phyloP scores from a whole-genome alignment of 1,284 basidiomycete genomes.

The Golubevia sp. region DNA sequence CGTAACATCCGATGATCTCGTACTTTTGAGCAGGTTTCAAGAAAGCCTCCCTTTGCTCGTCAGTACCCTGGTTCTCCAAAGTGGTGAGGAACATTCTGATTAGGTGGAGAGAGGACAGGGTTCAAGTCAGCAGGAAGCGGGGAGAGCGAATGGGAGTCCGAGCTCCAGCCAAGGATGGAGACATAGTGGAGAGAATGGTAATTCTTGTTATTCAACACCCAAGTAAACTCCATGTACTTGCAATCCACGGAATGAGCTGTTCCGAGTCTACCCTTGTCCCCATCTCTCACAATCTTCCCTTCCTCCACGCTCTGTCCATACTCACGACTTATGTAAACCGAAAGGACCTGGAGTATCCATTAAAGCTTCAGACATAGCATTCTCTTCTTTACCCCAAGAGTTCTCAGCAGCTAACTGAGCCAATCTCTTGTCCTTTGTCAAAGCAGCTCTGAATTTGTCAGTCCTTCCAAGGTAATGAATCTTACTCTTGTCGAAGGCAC shows the following conservation, averaged over 20 bases:
- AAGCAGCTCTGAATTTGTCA: slow-evolving; percentile 42
- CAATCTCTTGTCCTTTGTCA: slow-evolving; percentile 46
- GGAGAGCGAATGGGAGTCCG: not conserved
- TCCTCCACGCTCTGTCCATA: not conserved
- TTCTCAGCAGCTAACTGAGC: slow-evolving; percentile 37
- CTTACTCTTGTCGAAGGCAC: slow-evolving; percentile 37
- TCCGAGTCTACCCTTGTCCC: too few relatives aligned
- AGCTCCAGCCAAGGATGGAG: too few relatives aligned
- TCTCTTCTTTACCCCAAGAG: slow-evolving; percentile 21
- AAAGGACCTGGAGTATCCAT: slow-evolving; percentile 38
- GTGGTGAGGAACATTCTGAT: slow-evolving; percentile 47
- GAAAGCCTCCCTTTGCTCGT: slow-evolving; percentile 40
- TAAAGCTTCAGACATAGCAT: slow-evolving; percentile 28
- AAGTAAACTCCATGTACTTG: too few relatives aligned
- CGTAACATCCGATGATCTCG: slow-evolving; percentile 51
- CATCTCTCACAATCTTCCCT: not conserved
- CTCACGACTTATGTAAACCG: slow-evolving; percentile 1
- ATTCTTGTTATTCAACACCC: too few relatives aligned
- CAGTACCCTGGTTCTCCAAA: slow-evolving; percentile 36
- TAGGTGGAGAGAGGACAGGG: slow-evolving; percentile 21
- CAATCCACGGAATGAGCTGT: too few relatives aligned
- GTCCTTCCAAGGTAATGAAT: slow-evolving; percentile 38
- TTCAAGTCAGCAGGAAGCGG: not conserved
- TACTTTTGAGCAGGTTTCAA: slow-evolving; percentile 35
- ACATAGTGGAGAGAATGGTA: too few relatives aligned